phyloP scores from a whole-genome alignment of 768 basidiomycete species.

The Kwoniella mangroviensis region DNA sequence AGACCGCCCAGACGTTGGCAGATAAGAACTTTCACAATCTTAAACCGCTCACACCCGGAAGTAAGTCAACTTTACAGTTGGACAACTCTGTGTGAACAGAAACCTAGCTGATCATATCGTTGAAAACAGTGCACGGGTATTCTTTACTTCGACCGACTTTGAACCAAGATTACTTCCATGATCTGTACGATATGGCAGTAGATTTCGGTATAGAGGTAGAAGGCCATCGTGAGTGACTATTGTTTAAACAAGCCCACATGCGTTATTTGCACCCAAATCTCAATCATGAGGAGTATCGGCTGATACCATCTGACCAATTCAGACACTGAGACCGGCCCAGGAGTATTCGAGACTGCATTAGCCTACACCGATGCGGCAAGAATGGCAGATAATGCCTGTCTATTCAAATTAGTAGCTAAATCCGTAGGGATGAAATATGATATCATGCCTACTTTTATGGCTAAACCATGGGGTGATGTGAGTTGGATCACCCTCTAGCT shows the following conservation, averaged over 20 bases:
- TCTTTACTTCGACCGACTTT: slow-evolving; percentile 88
- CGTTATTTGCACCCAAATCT: not conserved
- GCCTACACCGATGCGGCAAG: slow-evolving; percentile 55
- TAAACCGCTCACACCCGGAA: slow-evolving; percentile 85
- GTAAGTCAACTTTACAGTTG: slow-evolving; percentile 62
- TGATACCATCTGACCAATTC: not conserved
- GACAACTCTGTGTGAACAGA: not conserved
- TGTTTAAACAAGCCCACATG: too few species aligned
- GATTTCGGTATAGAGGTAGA: slow-evolving; percentile 82
- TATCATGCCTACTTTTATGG: slow-evolving; percentile 96
- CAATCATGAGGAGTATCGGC: not conserved
- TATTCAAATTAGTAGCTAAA: slow-evolving; percentile 93
- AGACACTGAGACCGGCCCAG: slow-evolving; percentile 60
- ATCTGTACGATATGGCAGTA: slow-evolving; percentile 71
- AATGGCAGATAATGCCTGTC: slow-evolving; percentile 65
- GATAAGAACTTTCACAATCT: slow-evolving; percentile 79
- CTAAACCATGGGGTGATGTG: slow-evolving; percentile 93
- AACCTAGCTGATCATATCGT: not conserved
- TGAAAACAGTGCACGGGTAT: slow-evolving; percentile 85
- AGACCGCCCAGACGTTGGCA: slow-evolving; percentile 75
- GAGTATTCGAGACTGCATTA: slow-evolving; percentile 58
- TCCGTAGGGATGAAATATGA: slow-evolving; percentile 87
- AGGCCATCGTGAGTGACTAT: slow-evolving; percentile 72
- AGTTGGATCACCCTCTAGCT: slow-evolving; percentile 53
- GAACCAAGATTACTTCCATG: slow-evolving; percentile 86